Evolutionary conservation across 345 rosid species (phyloP).

Genomic region (Eucalyptus tenuipes): DNA sequence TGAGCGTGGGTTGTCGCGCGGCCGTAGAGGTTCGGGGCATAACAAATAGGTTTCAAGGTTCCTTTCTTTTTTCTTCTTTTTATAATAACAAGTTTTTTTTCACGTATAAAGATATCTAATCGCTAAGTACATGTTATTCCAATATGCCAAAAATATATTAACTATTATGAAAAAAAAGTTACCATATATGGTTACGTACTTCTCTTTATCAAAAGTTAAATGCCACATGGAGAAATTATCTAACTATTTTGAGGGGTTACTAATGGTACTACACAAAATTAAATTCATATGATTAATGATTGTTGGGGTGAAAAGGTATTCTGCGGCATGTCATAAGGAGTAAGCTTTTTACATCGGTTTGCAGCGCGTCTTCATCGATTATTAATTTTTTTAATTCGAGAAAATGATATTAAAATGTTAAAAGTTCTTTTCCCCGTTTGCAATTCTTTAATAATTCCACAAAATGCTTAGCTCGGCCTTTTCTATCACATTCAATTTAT

Average conservation of each 20-base stretch:
- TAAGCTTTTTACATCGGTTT: not conserved
- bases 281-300: not conserved
- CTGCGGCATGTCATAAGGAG: not conserved
- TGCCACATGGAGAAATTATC: not conserved
- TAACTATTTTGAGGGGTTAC: not conserved
- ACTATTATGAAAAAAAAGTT: not conserved
- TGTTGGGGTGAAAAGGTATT: not conserved
- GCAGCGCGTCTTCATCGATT: not conserved
- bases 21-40: rapidly evolving
- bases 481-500: not conserved
- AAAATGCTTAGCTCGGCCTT: not conserved
- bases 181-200: not conserved
- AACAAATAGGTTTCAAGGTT: not conserved
- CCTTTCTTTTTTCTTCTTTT: not conserved
- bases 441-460: not conserved
- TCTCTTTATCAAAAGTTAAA: not conserved
- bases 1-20: rapidly evolving
- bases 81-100: not conserved
- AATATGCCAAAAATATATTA: not conserved
- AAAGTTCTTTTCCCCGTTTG: not conserved
- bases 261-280: not conserved
- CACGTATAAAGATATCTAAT: not conserved
- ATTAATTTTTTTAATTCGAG: not conserved
- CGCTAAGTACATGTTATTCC: not conserved
- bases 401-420: not conserved